These are phyloP conservation scores for Bifiguratus adelaidae DNA, from an alignment of 192 early-diverging fungal genomes.

Conservation along the genomic window DNA sequence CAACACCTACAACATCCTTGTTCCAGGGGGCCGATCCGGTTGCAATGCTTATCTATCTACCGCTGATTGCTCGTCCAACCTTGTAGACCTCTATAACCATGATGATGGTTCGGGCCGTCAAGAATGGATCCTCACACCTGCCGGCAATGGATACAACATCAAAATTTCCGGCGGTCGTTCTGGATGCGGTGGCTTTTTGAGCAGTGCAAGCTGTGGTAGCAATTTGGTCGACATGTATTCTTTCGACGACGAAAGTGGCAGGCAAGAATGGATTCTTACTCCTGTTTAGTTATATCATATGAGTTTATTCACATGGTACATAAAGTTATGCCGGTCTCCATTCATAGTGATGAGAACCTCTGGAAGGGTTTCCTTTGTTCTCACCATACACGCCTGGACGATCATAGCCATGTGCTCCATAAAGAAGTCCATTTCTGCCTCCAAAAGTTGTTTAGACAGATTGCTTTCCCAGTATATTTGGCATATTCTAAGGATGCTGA, in stretches of 20 bases:
- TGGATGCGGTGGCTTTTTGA: background rate
- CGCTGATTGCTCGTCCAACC: background rate
- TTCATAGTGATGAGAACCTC: no score
- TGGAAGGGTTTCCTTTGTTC: no score
- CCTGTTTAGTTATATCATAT: no score
- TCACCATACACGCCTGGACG: no score
- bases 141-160: background rate
- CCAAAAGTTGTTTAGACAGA: no score
- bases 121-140: background rate
- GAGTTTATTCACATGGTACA: no score
- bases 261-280: background rate
- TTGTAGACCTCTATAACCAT: background rate
- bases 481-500: no score
- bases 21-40: slow-evolving; percentile 2
- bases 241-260: background rate
- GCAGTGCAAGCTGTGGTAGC: background rate
- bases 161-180: background rate
- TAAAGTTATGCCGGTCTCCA: no score
- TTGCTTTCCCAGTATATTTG: no score
- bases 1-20: slow-evolving; percentile 1
- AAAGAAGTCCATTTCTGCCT: no score
- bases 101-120: slow-evolving; percentile 5
- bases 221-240: background rate
- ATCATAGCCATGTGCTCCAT: no score
- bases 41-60: background rate